Conservation (phyloP, 768 basidiomycete species). For the Lyophyllum shimeji region DNA sequence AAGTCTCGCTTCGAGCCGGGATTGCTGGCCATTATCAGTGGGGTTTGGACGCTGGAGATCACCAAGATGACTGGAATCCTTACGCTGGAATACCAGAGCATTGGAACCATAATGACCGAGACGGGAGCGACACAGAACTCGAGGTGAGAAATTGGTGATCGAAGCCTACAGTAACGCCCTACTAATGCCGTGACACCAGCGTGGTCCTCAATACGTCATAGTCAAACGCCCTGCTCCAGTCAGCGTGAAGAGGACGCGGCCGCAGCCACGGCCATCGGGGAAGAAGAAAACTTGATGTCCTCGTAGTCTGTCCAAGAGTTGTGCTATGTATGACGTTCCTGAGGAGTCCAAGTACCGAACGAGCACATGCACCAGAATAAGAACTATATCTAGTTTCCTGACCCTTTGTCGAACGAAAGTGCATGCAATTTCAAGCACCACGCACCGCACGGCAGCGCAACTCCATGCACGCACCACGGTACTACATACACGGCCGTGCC, state of each 20-base stretch:
- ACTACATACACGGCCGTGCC: too few species aligned
- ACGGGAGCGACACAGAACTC: neutral
- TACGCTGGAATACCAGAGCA: neutral
- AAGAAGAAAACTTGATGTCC: neutral
- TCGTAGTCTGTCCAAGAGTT: too few species aligned
- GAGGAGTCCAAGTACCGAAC: too few species aligned
- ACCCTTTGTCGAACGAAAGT: too few species aligned
- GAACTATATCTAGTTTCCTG: too few species aligned
- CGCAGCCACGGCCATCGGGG: neutral
- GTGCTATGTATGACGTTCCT: too few species aligned
- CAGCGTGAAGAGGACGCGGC: neutral
- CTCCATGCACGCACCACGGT: too few species aligned
- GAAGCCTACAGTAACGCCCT: neutral
- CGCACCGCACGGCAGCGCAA: too few species aligned
- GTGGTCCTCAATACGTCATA: neutral
- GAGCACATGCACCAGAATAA: too few species aligned
- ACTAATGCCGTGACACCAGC: neutral
- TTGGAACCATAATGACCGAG: neutral
- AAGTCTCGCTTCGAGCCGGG: constrained; percentile 8
- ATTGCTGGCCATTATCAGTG: constrained; percentile 13
- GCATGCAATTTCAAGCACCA: too few species aligned
- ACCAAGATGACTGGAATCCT: constrained; percentile 3
- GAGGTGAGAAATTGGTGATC: neutral
- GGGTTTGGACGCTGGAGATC: constrained; percentile 13
- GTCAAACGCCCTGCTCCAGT: neutral